Conservation (phyloP, 768 basidiomycete species). For the Phlebiopsis gigantea region DNA sequence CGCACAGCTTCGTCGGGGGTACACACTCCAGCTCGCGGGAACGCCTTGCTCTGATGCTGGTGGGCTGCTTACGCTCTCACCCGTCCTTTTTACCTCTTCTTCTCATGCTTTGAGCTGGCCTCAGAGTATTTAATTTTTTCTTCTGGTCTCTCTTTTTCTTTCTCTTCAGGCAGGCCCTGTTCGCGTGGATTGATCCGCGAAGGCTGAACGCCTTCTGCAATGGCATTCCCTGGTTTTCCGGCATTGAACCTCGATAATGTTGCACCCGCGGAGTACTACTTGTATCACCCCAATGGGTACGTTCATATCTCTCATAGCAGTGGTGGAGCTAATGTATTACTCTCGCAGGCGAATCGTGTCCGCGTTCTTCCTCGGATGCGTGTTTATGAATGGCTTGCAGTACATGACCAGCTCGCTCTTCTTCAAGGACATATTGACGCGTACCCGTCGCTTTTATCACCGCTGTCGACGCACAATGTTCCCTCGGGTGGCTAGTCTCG, state of each 20-base stretch:
- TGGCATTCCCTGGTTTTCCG: neutral
- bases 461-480: neutral
- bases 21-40: neutral
- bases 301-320: neutral
- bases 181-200: neutral
- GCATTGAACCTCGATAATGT: neutral
- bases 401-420: conserved; percentile 22
- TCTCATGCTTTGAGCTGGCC: conserved; percentile 11
- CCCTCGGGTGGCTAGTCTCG: neutral
- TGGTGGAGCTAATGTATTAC: neutral
- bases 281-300: conserved; percentile 10
- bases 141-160: neutral
- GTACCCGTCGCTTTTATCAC: neutral
- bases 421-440: conserved; percentile 9
- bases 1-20: neutral
- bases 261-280: conserved; percentile 1
- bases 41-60: neutral
- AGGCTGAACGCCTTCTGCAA: neutral
- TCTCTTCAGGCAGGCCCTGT: conserved; percentile 8
- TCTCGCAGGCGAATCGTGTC: conserved; percentile 29
- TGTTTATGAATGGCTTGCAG: conserved; percentile 30
- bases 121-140: neutral
- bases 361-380: conserved; percentile 37
- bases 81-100: neutral
- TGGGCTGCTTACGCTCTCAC: neutral